Base-by-base conservation (phyloP, 345 rosid genomes). In the Gossypium mustelinum region DNA sequence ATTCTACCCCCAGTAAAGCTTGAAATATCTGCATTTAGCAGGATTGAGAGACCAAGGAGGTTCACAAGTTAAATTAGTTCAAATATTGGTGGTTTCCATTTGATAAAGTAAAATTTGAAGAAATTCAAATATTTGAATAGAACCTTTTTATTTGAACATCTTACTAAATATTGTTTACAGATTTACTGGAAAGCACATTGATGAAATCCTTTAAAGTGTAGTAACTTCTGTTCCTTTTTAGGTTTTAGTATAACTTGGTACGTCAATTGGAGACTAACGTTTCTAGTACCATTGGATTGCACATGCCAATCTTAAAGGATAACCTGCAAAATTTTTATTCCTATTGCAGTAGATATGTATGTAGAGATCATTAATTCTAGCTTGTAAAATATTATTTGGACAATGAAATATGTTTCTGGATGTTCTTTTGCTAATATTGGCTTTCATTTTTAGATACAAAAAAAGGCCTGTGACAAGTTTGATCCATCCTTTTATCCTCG, bases 401-500 rank as follows among this genome's bases (percentile, higher is more conserved):
- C 2, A 48, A 68, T 68, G 20, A 43, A 56, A 12, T 44, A 0
- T 57, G 51, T 52, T 67, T 1, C 17, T 13, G 50, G 44, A 54
- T 24, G 14, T 76, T 45, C 34, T 25, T 51, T 62, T 45, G 75
- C 74, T 25, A 20, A 54, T 76, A 1, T 22, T 68, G 4, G 41
- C 76, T 25, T 34, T 48, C 56, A 57, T 78, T 72, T 86, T 75
- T 72, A 95, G 99, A 76, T 84, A 78, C 98, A 93, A 82, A 95
- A 93, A 75, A 67, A 68, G 60, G 90, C 94, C 12, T 91, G 98
- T 74, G 97, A 95, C 82, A 95, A 95, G 79, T 93, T 91, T 68
- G 99, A 95, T 77, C 90, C 92, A 65, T 72, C 90, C 20, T 95
- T 95, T 77, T 91, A 95, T 84, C 92, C 94, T 24, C 89, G 89